Evolutionary conservation across 441 rosid species (phyloP), one percentile per base, ranked within the genome.

Genomic region (Adansonia grandidieri): DNA sequence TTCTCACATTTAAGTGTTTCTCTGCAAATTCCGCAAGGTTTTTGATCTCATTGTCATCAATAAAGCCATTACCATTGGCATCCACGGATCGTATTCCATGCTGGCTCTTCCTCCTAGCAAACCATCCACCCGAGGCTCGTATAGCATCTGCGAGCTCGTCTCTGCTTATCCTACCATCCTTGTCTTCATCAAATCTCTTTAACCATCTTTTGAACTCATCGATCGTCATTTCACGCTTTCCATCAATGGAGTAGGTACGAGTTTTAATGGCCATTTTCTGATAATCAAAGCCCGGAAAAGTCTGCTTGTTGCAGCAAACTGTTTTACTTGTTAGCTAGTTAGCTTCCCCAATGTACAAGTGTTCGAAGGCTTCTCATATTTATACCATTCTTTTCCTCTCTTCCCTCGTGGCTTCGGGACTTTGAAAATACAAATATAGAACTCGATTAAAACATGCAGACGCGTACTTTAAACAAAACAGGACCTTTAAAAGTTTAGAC

Each of bases 111-210:
- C 76, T 73, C 42, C 80, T 15, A 0, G 90, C 77, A 14, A 88
- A 85, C 86, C 85, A 77, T 11, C 82, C 81, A 14, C 88, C 88
- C 1, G 63, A 5, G 60, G 8, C 57, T 1, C 84, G 79, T 68
- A 85, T 42, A 9, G 86, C 80, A 2, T 85, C 80, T 2, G 64
- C 73, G 6, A 88, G 87, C 74, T 84, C 91, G 20, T 85, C 77
- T 54, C 17, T 71, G 82, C 84, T 85, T n/a, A 85, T 83, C 75
- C 65, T 47, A 3, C 84, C 85, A 15, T 85, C 87, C 57, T 73
- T 56, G 62, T 87, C 74, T 1, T 17, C 53, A 19, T 72, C 64
- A 17, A 56, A 72, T 56, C 10, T 72, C 64, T 40, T 72, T 40
- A 72, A 37, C 51, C 64, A 72, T 72, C 51, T 72, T 56, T 56